phyloP scores from a whole-genome alignment of 768 basidiomycete species.

The Candolleomyces eurysporus region DNA sequence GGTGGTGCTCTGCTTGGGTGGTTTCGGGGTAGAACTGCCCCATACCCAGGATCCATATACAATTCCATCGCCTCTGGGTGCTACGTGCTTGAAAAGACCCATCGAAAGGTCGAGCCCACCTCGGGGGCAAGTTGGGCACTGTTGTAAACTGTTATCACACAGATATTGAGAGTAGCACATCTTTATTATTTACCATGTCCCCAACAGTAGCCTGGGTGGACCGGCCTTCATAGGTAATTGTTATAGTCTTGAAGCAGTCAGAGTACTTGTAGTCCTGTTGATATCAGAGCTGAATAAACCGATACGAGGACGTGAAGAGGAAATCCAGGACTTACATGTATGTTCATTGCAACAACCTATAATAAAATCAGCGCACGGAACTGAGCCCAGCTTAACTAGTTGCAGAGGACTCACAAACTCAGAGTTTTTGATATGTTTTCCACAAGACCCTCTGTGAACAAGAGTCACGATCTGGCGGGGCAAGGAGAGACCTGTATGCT shows the following conservation, averaged over 20 bases:
- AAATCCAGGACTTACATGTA: not conserved
- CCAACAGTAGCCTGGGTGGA: not conserved
- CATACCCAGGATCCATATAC: not conserved
- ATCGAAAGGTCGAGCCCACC: conserved; percentile 4
- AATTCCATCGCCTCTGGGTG: not conserved
- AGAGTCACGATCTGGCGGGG: no score
- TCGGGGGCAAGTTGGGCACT: conserved; percentile 2
- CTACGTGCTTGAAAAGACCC: conserved; percentile 1
- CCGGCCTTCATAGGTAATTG: not conserved
- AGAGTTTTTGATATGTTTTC: not conserved
- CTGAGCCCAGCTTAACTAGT: not conserved
- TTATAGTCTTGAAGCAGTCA: not conserved
- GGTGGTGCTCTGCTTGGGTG: not conserved
- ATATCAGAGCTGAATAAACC: not conserved
- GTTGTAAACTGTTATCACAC: no score
- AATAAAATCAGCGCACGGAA: not conserved
- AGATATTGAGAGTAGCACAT: not conserved
- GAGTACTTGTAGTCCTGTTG: not conserved
- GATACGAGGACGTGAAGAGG: not conserved
- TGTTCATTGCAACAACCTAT: not conserved
- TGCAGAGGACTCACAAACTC: not conserved
- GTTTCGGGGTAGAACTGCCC: not conserved
- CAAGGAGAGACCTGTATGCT: no score
- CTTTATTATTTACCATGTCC: not conserved
- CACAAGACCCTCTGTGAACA: not conserved